phyloP scores from a whole-genome alignment of 2,329 filamentous ascomycete genomes.

The Monosporascus sp. region DNA sequence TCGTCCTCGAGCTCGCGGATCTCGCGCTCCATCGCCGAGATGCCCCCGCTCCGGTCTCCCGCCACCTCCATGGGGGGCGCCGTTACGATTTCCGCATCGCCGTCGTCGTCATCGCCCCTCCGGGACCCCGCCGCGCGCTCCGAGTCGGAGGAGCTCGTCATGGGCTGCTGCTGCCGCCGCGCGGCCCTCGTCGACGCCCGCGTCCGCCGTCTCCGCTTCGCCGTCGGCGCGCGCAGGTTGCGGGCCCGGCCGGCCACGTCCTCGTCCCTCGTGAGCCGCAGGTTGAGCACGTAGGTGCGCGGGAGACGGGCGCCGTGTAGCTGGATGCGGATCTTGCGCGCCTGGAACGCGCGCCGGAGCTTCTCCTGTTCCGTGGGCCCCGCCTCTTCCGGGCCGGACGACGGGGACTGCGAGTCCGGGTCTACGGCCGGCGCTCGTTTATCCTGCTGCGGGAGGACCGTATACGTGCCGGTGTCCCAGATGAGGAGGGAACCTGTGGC shows the following conservation, averaged over 20 bases:
- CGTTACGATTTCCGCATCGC: slow-evolving; percentile 14
- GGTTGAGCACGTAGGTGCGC: slow-evolving; percentile 44
- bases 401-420: slow-evolving; percentile 32
- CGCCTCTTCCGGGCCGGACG: slow-evolving; percentile 16
- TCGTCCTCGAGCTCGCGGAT: slow-evolving; percentile 44
- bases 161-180: slow-evolving; percentile 2
- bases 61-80: slow-evolving; percentile 10
- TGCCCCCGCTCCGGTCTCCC: not conserved
- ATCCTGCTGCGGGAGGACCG: slow-evolving; percentile 39
- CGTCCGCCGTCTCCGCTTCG: slow-evolving; percentile 21
- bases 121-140: slow-evolving; percentile 10
- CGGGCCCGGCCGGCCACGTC: slow-evolving; percentile 28
- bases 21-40: slow-evolving; percentile 36
- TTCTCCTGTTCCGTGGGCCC: slow-evolving; percentile 37
- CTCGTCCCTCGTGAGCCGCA: slow-evolving; percentile 45
- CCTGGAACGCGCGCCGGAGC: slow-evolving; percentile 45
- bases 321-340: slow-evolving; percentile 51
- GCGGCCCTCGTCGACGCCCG: slow-evolving; percentile 7
- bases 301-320: slow-evolving; percentile 52
- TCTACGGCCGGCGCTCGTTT: slow-evolving; percentile 22
- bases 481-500: slow-evolving; percentile 54
- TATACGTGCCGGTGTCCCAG: slow-evolving; percentile 59
- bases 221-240: slow-evolving; percentile 17
- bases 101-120: not conserved
- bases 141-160: slow-evolving; percentile 1